These are phyloP conservation scores for Samsoniella hepiali DNA, from an alignment of 2,329 filamentous ascomycete species.

Conservation along the genomic window DNA sequence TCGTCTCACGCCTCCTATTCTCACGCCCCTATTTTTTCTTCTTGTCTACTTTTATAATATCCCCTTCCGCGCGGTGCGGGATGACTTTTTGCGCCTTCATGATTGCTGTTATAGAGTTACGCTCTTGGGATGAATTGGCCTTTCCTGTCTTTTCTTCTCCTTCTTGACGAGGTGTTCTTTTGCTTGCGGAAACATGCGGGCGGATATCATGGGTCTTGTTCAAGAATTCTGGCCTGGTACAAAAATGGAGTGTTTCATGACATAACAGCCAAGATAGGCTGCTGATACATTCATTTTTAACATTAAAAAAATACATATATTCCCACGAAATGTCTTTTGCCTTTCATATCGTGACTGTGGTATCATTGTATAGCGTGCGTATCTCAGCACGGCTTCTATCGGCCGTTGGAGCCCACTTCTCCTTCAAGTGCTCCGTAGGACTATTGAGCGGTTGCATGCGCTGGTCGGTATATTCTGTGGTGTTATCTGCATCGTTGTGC, in stretches of 20 bases:
- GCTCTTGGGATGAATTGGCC: not conserved
- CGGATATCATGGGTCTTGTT: not conserved
- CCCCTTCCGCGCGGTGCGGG: not conserved
- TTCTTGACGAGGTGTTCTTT: not conserved
- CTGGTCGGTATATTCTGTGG: not conserved
- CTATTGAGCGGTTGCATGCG: not conserved
- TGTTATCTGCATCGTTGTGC: not conserved
- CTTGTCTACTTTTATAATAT: conserved; percentile 2
- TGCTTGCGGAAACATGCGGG: not conserved
- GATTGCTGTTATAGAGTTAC: not conserved
- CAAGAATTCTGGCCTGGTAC: not conserved
- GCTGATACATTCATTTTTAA: not conserved
- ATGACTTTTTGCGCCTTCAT: not conserved
- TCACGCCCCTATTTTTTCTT: not conserved
- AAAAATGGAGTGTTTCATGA: not conserved
- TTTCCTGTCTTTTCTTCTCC: not conserved
- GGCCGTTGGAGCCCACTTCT: not conserved
- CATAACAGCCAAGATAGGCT: conserved; percentile 3
- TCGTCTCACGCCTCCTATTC: not conserved
- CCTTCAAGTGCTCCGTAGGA: not conserved
- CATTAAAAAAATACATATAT: not conserved
- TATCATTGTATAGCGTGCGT: not conserved
- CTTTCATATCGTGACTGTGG: not conserved
- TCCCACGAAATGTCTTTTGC: not conserved
- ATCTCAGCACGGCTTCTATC: not conserved